phyloP scores from a whole-genome alignment of 2,329 filamentous ascomycete genomes.

The Penicillium sp. region DNA sequence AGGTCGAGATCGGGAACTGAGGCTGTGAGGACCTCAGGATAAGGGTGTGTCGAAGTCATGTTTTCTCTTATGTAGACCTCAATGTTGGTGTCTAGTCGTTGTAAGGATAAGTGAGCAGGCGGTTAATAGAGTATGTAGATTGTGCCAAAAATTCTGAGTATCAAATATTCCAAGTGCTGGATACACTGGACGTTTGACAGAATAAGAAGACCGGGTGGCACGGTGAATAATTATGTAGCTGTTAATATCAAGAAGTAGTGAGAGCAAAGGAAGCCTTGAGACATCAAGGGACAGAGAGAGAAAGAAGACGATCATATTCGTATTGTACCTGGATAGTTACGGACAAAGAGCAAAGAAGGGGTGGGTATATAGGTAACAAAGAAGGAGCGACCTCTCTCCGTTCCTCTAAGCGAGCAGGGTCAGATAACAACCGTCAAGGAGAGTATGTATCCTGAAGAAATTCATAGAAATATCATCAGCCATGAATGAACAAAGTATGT shows the following conservation, averaged over 20 bases:
- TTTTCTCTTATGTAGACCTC: background rate
- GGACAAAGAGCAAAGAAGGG: background rate
- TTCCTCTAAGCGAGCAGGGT: background rate
- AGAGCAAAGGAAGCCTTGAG: background rate
- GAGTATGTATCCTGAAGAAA: background rate
- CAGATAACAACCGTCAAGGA: background rate
- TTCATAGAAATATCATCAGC: background rate
- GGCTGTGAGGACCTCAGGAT: background rate
- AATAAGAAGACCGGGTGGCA: background rate
- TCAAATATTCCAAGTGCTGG: background rate
- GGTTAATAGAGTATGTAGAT: background rate
- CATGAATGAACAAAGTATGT: background rate
- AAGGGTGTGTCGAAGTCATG: background rate
- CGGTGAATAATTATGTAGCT: background rate
- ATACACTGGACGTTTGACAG: background rate
- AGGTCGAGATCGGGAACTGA: background rate
- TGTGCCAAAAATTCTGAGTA: background rate
- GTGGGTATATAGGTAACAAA: background rate
- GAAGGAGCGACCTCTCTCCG: background rate
- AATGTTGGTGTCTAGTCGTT: background rate
- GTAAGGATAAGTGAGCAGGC: background rate
- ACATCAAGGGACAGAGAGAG: background rate
- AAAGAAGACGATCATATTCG: background rate
- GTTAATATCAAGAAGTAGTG: background rate
- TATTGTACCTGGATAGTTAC: background rate